Base-by-base conservation (phyloP, 768 basidiomycete species). In the Coprinellus micaceus region DNA sequence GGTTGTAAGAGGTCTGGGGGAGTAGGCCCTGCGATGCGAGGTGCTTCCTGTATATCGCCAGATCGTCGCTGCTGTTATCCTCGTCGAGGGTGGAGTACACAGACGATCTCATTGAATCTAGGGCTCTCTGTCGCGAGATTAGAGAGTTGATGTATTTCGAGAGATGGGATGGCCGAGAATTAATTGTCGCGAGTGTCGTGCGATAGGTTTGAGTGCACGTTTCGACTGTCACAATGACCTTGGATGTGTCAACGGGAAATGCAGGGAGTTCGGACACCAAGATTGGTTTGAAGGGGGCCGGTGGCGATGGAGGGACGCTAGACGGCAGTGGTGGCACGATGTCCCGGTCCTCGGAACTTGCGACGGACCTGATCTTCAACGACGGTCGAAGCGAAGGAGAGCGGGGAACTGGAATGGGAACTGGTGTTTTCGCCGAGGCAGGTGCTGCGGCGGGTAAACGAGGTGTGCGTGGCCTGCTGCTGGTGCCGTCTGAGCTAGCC, bases 181-280 rank as follows among this genome's bases (percentile, higher is more conserved):
- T 76, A 45, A 93, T 67, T 3, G 91, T 89, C 19, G 74, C 73
- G 52, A 90, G 68, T 0, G 86, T 87, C 3, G 89, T 89, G 56
- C 81, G 80, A 64, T 82, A 79, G 0, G 84, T 83, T 28, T 73
- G 64, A 0, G 88, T 88, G 60, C 82, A 84, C 15, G 91, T 91
- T 69, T 93, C 90, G 45, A 93, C 61, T 2, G 83, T 82, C 48
- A 93, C 78, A 49, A 92, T 82, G 30, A 84, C 71, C 61, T 83
- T 83, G 10, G 81, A 78, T 10, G 79, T 78, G 61, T 91, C 84
- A 11, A 82, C 64, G 6, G 66, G 64, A 40, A 71, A 66, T 4
- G 71, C 68, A 10, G 86, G 84, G 1, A 77, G 69, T 21, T 82
- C 70, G 0, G 86, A 86, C 28, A 93, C 66, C 4, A 91, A 78